These are phyloP conservation scores for Binderoboletus segoi DNA, from an alignment of 1,284 basidiomycete genomes.

Conservation along the genomic window DNA sequence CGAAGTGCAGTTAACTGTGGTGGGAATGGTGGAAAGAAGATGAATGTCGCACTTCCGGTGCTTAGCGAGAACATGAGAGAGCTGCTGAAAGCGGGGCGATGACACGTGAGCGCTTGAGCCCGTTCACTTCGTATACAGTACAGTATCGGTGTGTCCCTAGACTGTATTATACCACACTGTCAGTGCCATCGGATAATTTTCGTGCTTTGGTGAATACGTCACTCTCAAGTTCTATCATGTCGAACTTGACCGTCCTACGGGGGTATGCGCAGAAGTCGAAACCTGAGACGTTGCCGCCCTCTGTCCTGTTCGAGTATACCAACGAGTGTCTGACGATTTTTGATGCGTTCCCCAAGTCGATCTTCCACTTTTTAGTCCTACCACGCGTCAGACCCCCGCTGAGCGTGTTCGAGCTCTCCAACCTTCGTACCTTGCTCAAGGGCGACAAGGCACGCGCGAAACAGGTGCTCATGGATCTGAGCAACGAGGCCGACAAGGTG, in stretches of 20 bases:
- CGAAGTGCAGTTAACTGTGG: constrained; percentile 9
- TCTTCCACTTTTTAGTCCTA: constrained; percentile 81
- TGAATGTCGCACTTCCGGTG: constrained; percentile 39
- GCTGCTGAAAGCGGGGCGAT: constrained; percentile 48
- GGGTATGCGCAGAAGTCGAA: constrained; percentile 57
- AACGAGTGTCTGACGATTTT: constrained; percentile 72
- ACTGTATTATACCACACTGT: constrained; percentile 27
- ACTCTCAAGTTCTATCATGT: constrained; percentile 31
- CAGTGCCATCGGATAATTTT: background rate
- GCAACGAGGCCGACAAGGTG: constrained; percentile 56
- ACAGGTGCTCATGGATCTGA: constrained; percentile 56
- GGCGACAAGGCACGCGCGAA: constrained; percentile 55
- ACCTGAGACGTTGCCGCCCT: constrained; percentile 57
- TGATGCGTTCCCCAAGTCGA: constrained; percentile 85
- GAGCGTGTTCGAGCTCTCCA: constrained; percentile 48
- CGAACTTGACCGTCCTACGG: constrained; percentile 57
- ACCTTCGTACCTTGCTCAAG: constrained; percentile 63
- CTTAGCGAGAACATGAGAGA: constrained; percentile 62
- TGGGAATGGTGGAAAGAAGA: constrained; percentile 11
- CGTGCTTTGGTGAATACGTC: background rate
- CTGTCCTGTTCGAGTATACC: constrained; percentile 65
- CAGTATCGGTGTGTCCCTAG: constrained; percentile 2
- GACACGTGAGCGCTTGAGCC: background rate
- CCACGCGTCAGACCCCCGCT: constrained; percentile 54
- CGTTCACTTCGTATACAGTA: background rate